A percentile compares a stretch with the other conserved stretches of the same genome.
phyloP scores from a whole-genome alignment of 192 early-diverging fungal species.

The Backusella morwellensis region DNA sequence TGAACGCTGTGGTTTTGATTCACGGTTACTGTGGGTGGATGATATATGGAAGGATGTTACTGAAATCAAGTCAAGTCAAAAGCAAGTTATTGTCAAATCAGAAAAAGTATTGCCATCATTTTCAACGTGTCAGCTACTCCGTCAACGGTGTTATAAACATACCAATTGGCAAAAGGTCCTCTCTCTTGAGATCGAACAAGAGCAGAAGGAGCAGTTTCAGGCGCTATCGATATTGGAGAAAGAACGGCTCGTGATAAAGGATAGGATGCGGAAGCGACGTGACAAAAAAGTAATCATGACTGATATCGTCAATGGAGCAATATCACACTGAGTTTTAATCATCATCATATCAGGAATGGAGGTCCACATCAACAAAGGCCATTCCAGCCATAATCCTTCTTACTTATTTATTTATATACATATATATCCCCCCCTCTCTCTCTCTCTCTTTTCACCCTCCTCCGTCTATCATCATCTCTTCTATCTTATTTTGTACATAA shows the following conservation, averaged over 20 bases:
- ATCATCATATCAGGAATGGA: not conserved
- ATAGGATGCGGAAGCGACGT: slow-evolving; percentile 45
- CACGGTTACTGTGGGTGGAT: slow-evolving; percentile 41
- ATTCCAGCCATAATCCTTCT: not conserved
- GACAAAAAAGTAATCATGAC: slow-evolving; percentile 27
- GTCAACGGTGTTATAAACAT: slow-evolving; percentile 46
- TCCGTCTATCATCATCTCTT: not conserved
- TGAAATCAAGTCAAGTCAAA: slow-evolving; percentile 25
- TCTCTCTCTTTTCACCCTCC: not conserved
- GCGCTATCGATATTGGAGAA: slow-evolving; percentile 19
- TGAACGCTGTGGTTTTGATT: slow-evolving; percentile 46
- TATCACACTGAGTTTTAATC: not conserved
- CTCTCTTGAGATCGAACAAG: slow-evolving; percentile 41
- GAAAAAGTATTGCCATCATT: not conserved
- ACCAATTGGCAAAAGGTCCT: slow-evolving; percentile 47
- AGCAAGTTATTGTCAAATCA: slow-evolving; percentile 1
- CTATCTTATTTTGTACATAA: not conserved
- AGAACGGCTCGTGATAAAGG: slow-evolving; percentile 43
- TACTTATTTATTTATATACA: slow-evolving; percentile 4
- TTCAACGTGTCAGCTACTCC: slow-evolving; percentile 32
- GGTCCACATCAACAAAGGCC: not conserved
- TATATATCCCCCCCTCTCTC: not conserved
- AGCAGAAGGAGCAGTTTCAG: slow-evolving; percentile 29
- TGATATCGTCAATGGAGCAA: slow-evolving; percentile 40
- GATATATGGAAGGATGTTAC: slow-evolving; percentile 20